Evolutionary conservation across 805 yeast species (phyloP), one percentile per base, ranked within the genome.

Genomic region (Vanderwaltozyma polyspora): DNA sequence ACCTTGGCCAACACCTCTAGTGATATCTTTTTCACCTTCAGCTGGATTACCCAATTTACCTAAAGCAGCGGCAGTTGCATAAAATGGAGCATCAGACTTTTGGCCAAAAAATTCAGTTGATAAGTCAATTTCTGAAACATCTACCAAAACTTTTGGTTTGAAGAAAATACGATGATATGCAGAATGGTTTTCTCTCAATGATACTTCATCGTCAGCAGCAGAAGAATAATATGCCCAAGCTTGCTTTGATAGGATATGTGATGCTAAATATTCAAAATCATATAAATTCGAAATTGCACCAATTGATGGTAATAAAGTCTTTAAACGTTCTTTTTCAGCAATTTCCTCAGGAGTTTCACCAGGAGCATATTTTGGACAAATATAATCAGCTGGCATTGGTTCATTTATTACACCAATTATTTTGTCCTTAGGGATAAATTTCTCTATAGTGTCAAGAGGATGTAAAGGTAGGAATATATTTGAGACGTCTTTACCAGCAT

Each of bases 141-240:
- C 85, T 12, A 86, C 84, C 36, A 87, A 63, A 12, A 89, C 68
- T 36, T 74, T 67, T 11, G 97, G 97, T 44, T 80, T 76, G 67
- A 89, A 89, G 62, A 81, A 86, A 34, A 87, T 73, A 21, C 94
- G 66, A 51, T 84, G 94, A 62, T 74, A 89, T 3, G 95, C 93
- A 34, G 76, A 69, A 56, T 86, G 96, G 62, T 89, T 89, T 51
- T 87, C 95, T 46, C 97, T 71, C 50, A 82, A 55, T 2, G 95
- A 72, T 45, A 89, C 73, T 62, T 89, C 97, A 57, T 89, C 97
- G 58, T 89, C 96, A 13, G 94, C 71, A 8, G 89, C 97, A 24
- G 86, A 74, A 4, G 93, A 79, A 55, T 86, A 89, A 59, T 89
- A 89, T 11, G 91, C 91, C 93, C 96, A 83, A 0, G 91, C 96